phyloP scores from a whole-genome alignment of 2,329 filamentous ascomycete genomes.

The Neofusicoccum sp. region DNA sequence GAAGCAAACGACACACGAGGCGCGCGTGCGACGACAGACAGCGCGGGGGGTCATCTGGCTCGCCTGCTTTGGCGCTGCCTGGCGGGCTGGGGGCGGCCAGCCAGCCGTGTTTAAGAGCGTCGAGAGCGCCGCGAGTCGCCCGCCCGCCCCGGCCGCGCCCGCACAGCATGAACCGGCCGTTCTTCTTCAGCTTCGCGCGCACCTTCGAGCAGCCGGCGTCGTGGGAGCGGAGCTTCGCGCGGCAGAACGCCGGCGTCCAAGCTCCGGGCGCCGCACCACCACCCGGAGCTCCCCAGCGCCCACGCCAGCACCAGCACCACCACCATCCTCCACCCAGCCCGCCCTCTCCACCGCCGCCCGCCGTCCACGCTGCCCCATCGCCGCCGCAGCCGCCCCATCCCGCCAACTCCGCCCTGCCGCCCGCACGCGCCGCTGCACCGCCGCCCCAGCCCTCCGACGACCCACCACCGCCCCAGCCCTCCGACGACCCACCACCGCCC shows the following conservation, averaged over 20 bases:
- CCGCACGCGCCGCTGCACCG: neutral
- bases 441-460: neutral
- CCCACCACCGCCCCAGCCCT: constrained; percentile 21
- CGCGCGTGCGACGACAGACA: neutral
- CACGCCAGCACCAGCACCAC: constrained; percentile 2
- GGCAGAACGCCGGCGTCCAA: neutral
- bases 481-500: constrained; percentile 31
- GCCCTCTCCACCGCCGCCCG: neutral
- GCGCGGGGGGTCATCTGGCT: constrained; percentile 8
- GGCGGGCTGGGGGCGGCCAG: neutral
- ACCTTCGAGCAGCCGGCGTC: constrained; percentile 8
- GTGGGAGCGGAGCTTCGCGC: neutral
- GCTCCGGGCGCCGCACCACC: neutral
- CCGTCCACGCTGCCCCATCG: neutral
- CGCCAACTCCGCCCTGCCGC: neutral
- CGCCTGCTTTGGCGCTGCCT: neutral
- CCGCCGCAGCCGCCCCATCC: neutral
- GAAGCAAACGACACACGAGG: neutral
- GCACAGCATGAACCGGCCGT: constrained; percentile 6
- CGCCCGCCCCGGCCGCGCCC: neutral
- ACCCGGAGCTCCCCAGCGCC: neutral
- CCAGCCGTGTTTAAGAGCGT: neutral
- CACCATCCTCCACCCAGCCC: neutral
- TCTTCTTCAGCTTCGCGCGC: constrained; percentile 2
- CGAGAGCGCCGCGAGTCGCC: no score